A percentile compares a stretch with the other conserved stretches of the same genome.
These are phyloP conservation scores for Venturia carpophila DNA, from an alignment of 2,329 filamentous ascomycete genomes.

Conservation along the genomic window DNA sequence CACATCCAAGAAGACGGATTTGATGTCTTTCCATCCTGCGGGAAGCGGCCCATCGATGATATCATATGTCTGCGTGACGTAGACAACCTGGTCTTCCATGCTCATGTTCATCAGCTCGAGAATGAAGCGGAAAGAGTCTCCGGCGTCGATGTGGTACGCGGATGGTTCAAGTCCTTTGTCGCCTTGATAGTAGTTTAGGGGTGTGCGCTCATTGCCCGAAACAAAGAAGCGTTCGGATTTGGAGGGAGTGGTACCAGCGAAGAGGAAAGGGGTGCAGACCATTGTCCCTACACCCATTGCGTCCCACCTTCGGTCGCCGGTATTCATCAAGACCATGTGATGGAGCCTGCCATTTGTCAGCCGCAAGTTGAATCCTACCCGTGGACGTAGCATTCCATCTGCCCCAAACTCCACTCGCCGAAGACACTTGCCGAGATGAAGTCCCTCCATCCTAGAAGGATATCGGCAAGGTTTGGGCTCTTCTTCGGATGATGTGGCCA, in stretches of 20 bases:
- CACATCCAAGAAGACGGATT: conserved; percentile 12
- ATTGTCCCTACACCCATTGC: background rate
- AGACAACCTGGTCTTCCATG: conserved; percentile 17
- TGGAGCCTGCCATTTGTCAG: background rate
- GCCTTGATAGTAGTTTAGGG: background rate
- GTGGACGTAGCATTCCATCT: too few species aligned
- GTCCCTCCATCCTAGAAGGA: too few species aligned
- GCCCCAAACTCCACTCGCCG: background rate
- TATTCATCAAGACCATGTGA: conserved; percentile 12
- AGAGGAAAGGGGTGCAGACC: background rate
- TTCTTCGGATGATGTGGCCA: too few species aligned
- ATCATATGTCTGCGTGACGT: conserved; percentile 17
- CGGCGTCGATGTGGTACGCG: conserved; percentile 2
- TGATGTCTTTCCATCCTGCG: conserved; percentile 2
- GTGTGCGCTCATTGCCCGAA: conserved; percentile 14
- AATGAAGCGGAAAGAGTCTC: conserved; percentile 13
- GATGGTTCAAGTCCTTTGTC: background rate
- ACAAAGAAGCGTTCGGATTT: conserved; percentile 15
- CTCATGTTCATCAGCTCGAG: conserved; percentile 18
- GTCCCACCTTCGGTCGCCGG: conserved; percentile 8
- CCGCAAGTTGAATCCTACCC: background rate
- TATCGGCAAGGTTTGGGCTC: too few species aligned
- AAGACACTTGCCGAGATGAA: too few species aligned
- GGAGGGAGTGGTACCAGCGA: background rate
- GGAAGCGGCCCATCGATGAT: conserved; percentile 15